These are phyloP conservation scores for Leccinum ochraceum DNA, from an alignment of 768 basidiomycete species.

Conservation along the genomic window DNA sequence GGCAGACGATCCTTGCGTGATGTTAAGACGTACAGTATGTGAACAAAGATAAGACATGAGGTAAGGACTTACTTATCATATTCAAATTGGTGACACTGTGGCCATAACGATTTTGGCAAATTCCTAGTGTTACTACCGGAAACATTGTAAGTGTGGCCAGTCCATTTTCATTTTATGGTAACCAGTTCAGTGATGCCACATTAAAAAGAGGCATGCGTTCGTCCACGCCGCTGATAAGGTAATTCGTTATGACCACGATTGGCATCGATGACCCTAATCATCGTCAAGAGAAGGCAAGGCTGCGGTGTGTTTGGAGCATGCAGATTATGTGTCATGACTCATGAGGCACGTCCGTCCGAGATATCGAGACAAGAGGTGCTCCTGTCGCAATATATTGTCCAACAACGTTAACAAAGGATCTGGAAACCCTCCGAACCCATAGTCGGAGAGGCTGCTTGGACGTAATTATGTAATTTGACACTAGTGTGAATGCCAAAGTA, in stretches of 20 bases:
- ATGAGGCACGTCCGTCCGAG: neutral
- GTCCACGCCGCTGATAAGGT: constrained; percentile 21
- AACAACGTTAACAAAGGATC: neutral
- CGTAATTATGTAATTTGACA: constrained; percentile 2
- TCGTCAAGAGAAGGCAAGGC: constrained; percentile 3
- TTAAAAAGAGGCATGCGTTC: constrained; percentile 15
- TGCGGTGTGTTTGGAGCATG: constrained; percentile 15
- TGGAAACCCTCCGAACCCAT: neutral
- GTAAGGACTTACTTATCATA: neutral
- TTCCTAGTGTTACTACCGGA: neutral
- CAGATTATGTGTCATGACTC: constrained; percentile 17
- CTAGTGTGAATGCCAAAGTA: constrained; percentile 2
- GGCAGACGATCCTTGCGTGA: neutral
- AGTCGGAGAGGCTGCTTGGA: neutral
- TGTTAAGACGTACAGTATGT: neutral
- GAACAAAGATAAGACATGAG: neutral
- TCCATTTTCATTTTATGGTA: neutral
- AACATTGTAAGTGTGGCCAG: neutral
- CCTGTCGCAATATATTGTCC: neutral
- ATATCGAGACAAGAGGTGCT: neutral
- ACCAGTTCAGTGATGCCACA: neutral
- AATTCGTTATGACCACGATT: constrained; percentile 26
- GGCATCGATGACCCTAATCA: constrained; percentile 26
- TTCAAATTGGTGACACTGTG: neutral
- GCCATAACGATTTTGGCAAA: neutral